Evolutionary conservation across 108 stramenopile genomes (phyloP).

Genomic region (Cyclostephanos invisitatus): DNA sequence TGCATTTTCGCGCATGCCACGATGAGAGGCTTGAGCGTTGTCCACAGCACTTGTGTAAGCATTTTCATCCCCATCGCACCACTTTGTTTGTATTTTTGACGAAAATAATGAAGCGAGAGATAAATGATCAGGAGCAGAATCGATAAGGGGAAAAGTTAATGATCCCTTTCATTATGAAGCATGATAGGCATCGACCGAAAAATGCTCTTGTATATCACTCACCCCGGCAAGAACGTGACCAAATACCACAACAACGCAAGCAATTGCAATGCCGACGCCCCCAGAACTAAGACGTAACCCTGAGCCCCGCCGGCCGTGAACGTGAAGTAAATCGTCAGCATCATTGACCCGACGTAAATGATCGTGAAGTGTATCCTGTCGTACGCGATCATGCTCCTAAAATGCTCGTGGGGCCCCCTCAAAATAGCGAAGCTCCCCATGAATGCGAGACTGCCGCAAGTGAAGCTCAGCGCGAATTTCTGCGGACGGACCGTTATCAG

Average conservation of each 20-base stretch:
- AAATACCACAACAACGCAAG: constrained; percentile 86
- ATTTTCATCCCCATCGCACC: constrained; percentile 79
- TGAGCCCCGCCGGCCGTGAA: constrained; percentile 71
- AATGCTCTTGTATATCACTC: background rate
- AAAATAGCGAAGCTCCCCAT: constrained; percentile 91
- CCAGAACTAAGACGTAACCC: constrained; percentile 80
- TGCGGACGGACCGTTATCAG: constrained; percentile 83
- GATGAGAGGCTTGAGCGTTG: constrained; percentile 75
- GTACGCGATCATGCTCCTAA: constrained; percentile 63
- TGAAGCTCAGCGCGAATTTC: constrained; percentile 94
- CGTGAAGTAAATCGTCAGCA: constrained; percentile 78
- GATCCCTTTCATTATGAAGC: too few relatives aligned
- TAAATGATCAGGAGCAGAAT: too few relatives aligned
- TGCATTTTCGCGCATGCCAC: constrained; percentile 67
- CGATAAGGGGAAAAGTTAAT: too few relatives aligned
- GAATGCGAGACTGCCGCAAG: constrained; percentile 90
- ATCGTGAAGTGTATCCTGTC: constrained; percentile 82
- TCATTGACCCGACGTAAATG: constrained; percentile 79
- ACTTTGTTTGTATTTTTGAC: background rate
- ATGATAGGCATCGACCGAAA: too few relatives aligned
- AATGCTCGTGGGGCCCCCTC: constrained; percentile 82
- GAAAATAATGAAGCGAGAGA: too few relatives aligned
- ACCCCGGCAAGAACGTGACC: constrained; percentile 86
- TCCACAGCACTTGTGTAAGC: constrained; percentile 63
- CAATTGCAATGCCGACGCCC: constrained; percentile 67